A percentile compares a stretch with the other conserved stretches of the same genome.
Evolutionary conservation across 2,329 filamentous ascomycete species (phyloP).

Genomic region (Plectosphaerella plurivora): DNA sequence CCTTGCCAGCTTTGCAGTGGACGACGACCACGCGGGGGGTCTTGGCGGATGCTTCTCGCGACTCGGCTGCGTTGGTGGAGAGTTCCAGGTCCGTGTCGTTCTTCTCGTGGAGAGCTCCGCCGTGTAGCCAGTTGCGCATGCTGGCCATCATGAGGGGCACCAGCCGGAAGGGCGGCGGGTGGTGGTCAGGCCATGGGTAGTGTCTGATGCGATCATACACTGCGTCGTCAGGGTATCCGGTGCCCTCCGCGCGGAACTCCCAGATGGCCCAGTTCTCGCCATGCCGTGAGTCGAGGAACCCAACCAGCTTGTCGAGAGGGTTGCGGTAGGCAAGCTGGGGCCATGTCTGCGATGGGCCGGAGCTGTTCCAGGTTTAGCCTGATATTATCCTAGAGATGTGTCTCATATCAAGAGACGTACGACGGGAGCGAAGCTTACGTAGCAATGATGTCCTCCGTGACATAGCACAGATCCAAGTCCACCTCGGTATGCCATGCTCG

Average conservation of each 20-base stretch:
- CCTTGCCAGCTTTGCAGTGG: slow-evolving; percentile 97
- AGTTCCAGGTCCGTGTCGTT: slow-evolving; percentile 15
- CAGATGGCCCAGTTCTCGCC: slow-evolving; percentile 86
- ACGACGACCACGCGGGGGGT: slow-evolving; percentile 72
- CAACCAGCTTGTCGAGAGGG: slow-evolving; percentile 79
- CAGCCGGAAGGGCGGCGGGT: slow-evolving; percentile 87
- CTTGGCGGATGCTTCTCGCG: slow-evolving; percentile 10
- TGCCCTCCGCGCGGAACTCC: slow-evolving; percentile 96
- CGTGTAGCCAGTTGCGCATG: slow-evolving; percentile 83
- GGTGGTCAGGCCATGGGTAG: slow-evolving; percentile 95
- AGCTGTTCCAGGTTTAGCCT: slow-evolving; percentile 49
- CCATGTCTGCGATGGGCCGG: slow-evolving; percentile 83
- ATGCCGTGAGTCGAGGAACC: slow-evolving; percentile 84
- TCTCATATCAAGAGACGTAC: no score
- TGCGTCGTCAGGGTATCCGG: slow-evolving; percentile 86
- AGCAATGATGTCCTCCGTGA: slow-evolving; percentile 72
- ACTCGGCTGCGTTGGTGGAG: slow-evolving; percentile 18
- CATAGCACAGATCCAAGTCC: slow-evolving; percentile 91
- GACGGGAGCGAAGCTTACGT: slow-evolving; percentile 36
- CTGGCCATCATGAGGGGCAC: slow-evolving; percentile 86
- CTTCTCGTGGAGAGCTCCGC: slow-evolving; percentile 33
- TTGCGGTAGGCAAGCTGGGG: slow-evolving; percentile 92
- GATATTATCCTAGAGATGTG: neutral
- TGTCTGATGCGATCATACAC: slow-evolving; percentile 84
- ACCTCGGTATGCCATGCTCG: slow-evolving; percentile 80